Evolutionary conservation across 371 early-diverging fungal genomes (phyloP).

Genomic region (Mucor irregularis): DNA sequence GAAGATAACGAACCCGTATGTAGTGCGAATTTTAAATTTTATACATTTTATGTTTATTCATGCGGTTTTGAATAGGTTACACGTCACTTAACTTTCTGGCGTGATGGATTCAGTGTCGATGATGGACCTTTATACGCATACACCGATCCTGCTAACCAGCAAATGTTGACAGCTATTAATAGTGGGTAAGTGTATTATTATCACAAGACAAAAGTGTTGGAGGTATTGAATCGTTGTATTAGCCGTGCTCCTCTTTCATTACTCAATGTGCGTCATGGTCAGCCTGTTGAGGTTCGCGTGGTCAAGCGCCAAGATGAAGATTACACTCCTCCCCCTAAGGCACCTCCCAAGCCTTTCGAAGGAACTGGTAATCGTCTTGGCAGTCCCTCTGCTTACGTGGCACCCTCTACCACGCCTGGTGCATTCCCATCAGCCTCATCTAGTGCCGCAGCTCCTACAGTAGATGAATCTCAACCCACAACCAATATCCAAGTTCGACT

Average conservation of each 20-base stretch:
- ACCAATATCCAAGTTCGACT: constrained; percentile 91
- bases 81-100: constrained; percentile 91
- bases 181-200: constrained; percentile 63
- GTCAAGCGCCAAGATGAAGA: constrained; percentile 83
- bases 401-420: constrained; percentile 35
- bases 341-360: constrained; percentile 76
- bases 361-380: constrained; percentile 90
- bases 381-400: constrained; percentile 40
- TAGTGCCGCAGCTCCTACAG: constrained; percentile 31
- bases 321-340: constrained; percentile 82
- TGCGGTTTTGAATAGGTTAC: constrained; percentile 41
- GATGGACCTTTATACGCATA: constrained; percentile 88
- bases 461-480: constrained; percentile 77
- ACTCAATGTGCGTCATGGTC: constrained; percentile 88
- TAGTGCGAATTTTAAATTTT: background rate
- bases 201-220: no score
- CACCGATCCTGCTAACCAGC: constrained; percentile 85
- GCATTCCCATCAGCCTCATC: constrained; percentile 36
- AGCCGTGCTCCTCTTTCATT: constrained; percentile 84
- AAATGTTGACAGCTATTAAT: constrained; percentile 82
- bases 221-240: background rate
- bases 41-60: background rate
- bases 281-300: constrained; percentile 90
- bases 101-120: constrained; percentile 93
- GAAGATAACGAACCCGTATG: constrained; percentile 41